Evolutionary conservation across 305 asterid genomes (phyloP).

Genomic region (Ajuga reptans): DNA sequence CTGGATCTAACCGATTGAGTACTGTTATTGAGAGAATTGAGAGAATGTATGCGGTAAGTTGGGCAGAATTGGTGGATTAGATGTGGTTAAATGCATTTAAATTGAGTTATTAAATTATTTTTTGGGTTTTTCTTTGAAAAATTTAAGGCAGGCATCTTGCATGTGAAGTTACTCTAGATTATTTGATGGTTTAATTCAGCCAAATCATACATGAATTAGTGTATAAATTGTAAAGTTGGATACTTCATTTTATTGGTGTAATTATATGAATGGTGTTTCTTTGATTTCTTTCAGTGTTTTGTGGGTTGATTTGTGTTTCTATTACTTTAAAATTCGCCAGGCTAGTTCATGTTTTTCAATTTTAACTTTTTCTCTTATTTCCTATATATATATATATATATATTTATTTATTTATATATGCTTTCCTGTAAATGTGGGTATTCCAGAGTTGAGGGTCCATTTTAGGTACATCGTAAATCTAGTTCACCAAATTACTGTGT

Average conservation of each 20-base stretch:
- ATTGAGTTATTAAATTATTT: background rate
- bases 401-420: too few relatives aligned
- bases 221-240: background rate
- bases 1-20: slow-evolving; percentile 47
- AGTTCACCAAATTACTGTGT: too few relatives aligned
- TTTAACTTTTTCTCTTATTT: too few relatives aligned
- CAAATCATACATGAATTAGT: background rate
- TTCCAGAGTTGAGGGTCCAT: too few relatives aligned
- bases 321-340: too few relatives aligned
- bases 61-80: background rate
- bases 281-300: too few relatives aligned
- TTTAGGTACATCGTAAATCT: too few relatives aligned
- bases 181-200: background rate
- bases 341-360: too few relatives aligned
- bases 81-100: background rate
- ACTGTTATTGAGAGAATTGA: slow-evolving; percentile 65
- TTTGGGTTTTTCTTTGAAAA: background rate
- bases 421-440: too few relatives aligned
- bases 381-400: too few relatives aligned
- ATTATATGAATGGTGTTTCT: background rate
- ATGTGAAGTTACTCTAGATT: background rate
- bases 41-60: slow-evolving; percentile 64
- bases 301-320: too few relatives aligned
- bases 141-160: background rate
- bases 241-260: background rate